Percentiles rank a stretch among this genome's conserved stretches.
Conservation (phyloP, 768 basidiomycete genomes). For the Xerocomus brunneocitrinus region DNA sequence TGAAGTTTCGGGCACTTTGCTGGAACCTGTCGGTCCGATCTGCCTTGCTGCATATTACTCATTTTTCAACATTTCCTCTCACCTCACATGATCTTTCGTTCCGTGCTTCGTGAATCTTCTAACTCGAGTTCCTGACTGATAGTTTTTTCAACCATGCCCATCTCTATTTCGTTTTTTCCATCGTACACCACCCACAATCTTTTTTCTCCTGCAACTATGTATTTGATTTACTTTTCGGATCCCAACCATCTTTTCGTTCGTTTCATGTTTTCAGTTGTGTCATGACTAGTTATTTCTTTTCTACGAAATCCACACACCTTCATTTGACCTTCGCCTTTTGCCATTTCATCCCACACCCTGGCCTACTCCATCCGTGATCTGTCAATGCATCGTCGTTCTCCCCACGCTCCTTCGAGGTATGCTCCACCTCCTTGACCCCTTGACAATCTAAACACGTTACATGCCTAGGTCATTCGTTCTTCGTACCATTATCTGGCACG, state of each 20-base stretch:
- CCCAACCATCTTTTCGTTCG: constrained; percentile 3
- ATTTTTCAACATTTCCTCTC: neutral
- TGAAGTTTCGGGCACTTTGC: constrained; percentile 7
- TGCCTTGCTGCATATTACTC: constrained; percentile 11
- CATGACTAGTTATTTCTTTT: neutral
- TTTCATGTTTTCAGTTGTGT: constrained; percentile 1
- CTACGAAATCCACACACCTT: constrained; percentile 1
- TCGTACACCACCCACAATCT: neutral
- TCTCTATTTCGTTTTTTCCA: neutral
- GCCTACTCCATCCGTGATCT: neutral
- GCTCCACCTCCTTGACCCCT: neutral
- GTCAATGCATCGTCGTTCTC: neutral
- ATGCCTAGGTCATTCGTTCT: constrained; percentile 1
- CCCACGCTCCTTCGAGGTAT: constrained; percentile 19
- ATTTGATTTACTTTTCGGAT: constrained; percentile 1
- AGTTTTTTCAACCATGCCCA: neutral
- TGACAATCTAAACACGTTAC: neutral
- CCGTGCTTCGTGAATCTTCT: neutral
- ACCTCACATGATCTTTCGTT: neutral
- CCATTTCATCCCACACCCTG: neutral
- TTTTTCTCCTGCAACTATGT: neutral
- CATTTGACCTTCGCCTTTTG: neutral
- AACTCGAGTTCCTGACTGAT: constrained; percentile 1
- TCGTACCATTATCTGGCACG: constrained; percentile 1
- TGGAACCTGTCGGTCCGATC: neutral